Percentiles rank a stretch among this genome's conserved stretches.
Evolutionary conservation across 2,329 filamentous ascomycete genomes (phyloP).

Genomic region (Curvularia verruculosa): DNA sequence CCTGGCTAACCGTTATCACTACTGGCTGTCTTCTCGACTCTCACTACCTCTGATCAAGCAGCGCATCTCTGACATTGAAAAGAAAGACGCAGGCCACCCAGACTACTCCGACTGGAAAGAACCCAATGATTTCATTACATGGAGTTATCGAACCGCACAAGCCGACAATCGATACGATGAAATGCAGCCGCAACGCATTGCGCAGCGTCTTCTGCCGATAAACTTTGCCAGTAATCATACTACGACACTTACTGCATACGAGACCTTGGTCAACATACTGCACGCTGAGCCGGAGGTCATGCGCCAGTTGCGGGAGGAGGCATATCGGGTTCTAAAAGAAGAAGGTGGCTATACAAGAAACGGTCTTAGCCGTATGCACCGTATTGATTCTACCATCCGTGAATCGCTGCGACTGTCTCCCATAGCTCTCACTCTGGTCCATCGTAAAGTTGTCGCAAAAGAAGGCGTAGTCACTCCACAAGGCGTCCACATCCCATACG

Average conservation of each 20-base stretch:
- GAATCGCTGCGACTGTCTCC: constrained; percentile 60
- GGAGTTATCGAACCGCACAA: constrained; percentile 60
- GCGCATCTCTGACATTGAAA: constrained; percentile 56
- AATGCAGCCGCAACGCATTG: constrained; percentile 56
- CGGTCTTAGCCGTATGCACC: constrained; percentile 52
- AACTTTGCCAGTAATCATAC: constrained; percentile 67
- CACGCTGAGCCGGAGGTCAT: constrained; percentile 23
- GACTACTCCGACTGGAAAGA: constrained; percentile 51
- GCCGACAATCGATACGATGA: constrained; percentile 54
- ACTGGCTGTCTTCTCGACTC: constrained; percentile 51
- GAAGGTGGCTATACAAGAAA: constrained; percentile 57
- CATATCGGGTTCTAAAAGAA: constrained; percentile 41
- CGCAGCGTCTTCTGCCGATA: constrained; percentile 60
- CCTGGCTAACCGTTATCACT: constrained; percentile 57
- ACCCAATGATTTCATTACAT: constrained; percentile 64
- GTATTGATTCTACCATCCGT: constrained; percentile 60
- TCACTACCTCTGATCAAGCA: constrained; percentile 58
- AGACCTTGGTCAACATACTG: constrained; percentile 39
- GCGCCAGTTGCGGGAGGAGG: constrained; percentile 53
- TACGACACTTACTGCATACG: constrained; percentile 59
- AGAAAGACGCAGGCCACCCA: constrained; percentile 51
- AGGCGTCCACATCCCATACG: constrained; percentile 31
- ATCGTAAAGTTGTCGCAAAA: constrained; percentile 60
- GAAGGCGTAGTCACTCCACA: constrained; percentile 87
- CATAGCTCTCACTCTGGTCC: constrained; percentile 55